Evolutionary conservation across 148 eudicot species (phyloP).

Genomic region (Persicaria tinctoria): DNA sequence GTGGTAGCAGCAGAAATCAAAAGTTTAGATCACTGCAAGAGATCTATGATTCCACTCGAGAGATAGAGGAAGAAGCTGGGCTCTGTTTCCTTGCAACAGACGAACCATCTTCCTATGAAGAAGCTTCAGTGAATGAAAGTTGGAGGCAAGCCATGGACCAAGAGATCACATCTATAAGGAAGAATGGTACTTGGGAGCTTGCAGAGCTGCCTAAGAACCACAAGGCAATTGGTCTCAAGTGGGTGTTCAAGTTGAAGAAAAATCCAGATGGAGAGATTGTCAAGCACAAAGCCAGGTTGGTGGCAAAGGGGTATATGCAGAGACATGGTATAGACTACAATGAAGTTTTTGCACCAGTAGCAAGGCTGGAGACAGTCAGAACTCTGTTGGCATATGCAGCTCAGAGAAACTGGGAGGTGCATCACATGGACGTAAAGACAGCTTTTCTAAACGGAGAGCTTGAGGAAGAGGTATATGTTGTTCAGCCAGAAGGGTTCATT

Average conservation of each 20-base stretch:
- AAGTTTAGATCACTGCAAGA: background rate
- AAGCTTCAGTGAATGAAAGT: background rate
- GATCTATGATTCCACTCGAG: background rate
- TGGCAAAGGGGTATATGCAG: background rate
- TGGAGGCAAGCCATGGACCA: background rate
- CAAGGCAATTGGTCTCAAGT: background rate
- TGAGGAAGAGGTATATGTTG: background rate
- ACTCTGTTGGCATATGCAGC: background rate
- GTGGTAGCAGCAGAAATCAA: background rate
- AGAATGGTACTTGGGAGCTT: background rate
- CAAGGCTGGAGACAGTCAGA: background rate
- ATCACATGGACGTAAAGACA: slow-evolving; percentile 5
- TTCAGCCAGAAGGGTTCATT: background rate
- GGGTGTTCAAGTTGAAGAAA: slow-evolving; percentile 3
- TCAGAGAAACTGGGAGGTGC: background rate
- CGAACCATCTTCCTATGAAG: background rate
- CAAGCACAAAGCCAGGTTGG: background rate
- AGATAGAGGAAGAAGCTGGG: background rate
- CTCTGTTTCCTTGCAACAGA: background rate
- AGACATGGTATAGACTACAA: background rate
- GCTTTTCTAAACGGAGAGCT: background rate
- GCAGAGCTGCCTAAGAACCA: background rate
- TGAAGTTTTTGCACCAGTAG: background rate
- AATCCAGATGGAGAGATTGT: slow-evolving; percentile 1
- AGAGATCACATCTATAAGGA: background rate